These are phyloP conservation scores for Adansonia rubrostipa DNA, from an alignment of 441 rosid species.

Conservation along the genomic window DNA sequence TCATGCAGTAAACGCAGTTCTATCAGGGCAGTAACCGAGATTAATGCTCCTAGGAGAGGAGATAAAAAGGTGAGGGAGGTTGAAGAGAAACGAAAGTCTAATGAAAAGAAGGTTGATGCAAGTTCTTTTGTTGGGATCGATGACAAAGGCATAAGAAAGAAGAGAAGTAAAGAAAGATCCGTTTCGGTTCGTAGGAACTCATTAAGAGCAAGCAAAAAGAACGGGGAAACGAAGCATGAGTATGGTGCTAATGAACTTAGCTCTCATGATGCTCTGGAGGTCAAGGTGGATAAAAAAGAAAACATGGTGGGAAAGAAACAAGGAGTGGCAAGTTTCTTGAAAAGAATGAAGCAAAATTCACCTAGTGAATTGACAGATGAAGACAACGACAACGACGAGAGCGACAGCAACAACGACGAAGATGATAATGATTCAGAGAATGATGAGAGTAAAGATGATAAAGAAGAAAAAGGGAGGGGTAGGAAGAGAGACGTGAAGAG, in stretches of 20 bases:
- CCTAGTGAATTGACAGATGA: constrained; percentile 31
- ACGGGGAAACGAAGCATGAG: constrained; percentile 38
- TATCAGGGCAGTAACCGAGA: constrained; percentile 21
- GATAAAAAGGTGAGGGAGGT: constrained; percentile 26
- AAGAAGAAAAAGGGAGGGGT: constrained; percentile 24
- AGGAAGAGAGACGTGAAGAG: constrained; percentile 28
- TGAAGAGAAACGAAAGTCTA: constrained; percentile 36
- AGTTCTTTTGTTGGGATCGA: constrained; percentile 23
- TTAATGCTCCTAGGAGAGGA: constrained; percentile 30
- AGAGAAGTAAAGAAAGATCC: constrained; percentile 38
- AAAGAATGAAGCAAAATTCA: constrained; percentile 59
- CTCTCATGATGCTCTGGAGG: constrained; percentile 46
- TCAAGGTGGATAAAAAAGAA: constrained; percentile 43
- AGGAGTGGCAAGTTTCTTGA: constrained; percentile 56
- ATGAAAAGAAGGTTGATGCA: constrained; percentile 30
- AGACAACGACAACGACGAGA: not conserved
- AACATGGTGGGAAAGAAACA: constrained; percentile 40
- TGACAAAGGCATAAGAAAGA: constrained; percentile 38
- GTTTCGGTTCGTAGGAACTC: constrained; percentile 29
- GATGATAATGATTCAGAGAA: constrained; percentile 18
- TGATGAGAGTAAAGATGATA: constrained; percentile 30
- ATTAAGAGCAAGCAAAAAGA: constrained; percentile 30
- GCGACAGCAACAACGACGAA: not conserved
- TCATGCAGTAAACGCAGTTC: constrained; percentile 40
- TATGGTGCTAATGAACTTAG: constrained; percentile 57